Evolutionary conservation across 768 basidiomycete genomes (phyloP), one percentile per base, ranked within the genome.

Genomic region (Crepidotus variabilis): DNA sequence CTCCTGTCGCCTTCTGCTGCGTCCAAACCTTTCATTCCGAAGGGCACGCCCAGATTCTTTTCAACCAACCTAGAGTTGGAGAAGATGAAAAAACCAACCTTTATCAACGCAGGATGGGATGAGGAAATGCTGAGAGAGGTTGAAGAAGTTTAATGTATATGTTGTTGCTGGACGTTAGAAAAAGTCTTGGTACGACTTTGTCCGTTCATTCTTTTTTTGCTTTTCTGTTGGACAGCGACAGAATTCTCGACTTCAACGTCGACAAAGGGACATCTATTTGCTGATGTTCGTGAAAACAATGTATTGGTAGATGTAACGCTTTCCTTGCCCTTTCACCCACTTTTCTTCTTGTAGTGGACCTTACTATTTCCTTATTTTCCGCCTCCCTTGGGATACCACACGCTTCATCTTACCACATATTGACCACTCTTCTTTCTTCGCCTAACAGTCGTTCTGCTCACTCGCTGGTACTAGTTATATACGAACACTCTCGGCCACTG

Each of bases 51-150:
- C 33, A 55, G 56, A 13, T 65, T 65, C 46, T 74, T 74, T 34
- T 78, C 79, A 57, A 58, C 69, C 48, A 70, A 71, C 45, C 61
- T 73, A 57, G 70, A 71, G 45, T 43, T 43, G 39, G 39, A 43
- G 13, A 43, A 43, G 39, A 14, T 45, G 11, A 72, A 78, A 21
- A 78, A 76, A 21, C 81, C 82, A 24, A 78, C 71, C 65, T 77
- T 83, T 52, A 72, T 81, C 58, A 75, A 79, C 54, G 81, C 81
- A 33, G 82, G 81, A 18, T 85, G 84, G 84, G 83, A 79, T 60
- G 78, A 78, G 63, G 70, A 51, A 77, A 81, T 51, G 53, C 60
- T 22, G 71, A 71, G 24, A 71, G 72, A 54, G 52, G 57, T n/a
- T 70, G 54, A 63, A 36, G 35, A 48, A 33, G 20, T 52, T 33